These are phyloP conservation scores for Lunasporangiospora selenospora DNA, from an alignment of 192 early-diverging fungal species.

Conservation along the genomic window DNA sequence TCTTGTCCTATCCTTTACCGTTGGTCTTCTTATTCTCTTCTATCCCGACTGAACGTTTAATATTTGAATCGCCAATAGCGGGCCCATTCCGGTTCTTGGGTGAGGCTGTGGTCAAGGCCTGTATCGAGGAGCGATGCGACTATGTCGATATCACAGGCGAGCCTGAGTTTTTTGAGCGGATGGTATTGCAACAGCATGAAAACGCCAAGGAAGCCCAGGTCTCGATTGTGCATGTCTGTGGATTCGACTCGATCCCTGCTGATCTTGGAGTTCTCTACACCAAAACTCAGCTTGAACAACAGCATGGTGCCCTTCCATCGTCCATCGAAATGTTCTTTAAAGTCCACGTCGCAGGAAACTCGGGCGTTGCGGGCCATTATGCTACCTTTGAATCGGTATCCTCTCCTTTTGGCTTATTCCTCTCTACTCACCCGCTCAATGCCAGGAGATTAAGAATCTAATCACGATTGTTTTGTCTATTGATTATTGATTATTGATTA, in stretches of 20 bases:
- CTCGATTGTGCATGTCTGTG: slow-evolving; percentile 67
- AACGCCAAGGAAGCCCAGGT: slow-evolving; percentile 54
- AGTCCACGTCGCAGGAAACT: slow-evolving; percentile 48
- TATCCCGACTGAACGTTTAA: not conserved
- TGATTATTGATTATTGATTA: no score
- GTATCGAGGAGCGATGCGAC: slow-evolving; percentile 57
- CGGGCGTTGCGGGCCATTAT: slow-evolving; percentile 61
- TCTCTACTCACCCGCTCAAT: no score
- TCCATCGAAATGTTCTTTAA: slow-evolving; percentile 69
- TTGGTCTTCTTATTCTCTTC: slow-evolving; percentile 5
- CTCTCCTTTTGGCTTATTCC: no score
- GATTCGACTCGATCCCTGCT: slow-evolving; percentile 60
- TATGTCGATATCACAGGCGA: slow-evolving; percentile 72
- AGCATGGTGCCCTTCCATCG: slow-evolving; percentile 48
- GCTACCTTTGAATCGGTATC: slow-evolving; percentile 74
- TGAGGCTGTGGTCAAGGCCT: slow-evolving; percentile 65
- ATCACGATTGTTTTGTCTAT: no score
- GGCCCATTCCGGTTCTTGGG: slow-evolving; percentile 74
- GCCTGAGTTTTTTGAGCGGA: slow-evolving; percentile 71
- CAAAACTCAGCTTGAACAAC: slow-evolving; percentile 55
- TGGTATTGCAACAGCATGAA: slow-evolving; percentile 61
- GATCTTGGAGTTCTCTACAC: slow-evolving; percentile 69
- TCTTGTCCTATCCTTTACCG: not conserved
- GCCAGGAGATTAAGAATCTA: no score
- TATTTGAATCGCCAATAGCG: not conserved